Evolutionary conservation across 1,139 yeast genomes (phyloP).

Genomic region (Pichia norvegensis): DNA sequence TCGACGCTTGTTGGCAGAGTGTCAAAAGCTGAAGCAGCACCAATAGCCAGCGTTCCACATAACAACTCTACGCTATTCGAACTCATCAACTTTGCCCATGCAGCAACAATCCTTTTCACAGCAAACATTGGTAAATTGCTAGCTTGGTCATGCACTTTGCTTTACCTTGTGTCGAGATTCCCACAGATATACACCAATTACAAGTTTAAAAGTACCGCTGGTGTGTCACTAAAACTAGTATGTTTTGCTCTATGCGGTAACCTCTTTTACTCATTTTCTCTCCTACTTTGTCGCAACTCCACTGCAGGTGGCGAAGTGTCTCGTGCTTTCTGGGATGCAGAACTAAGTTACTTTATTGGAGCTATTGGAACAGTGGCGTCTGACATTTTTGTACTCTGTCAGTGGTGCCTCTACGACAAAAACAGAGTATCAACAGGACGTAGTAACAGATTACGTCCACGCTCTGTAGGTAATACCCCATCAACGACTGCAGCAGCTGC

Average conservation of each 20-base stretch:
- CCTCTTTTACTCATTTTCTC: conserved; percentile 69
- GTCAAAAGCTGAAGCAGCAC: not conserved
- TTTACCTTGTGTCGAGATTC: conserved; percentile 70
- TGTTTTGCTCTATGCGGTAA: conserved; percentile 76
- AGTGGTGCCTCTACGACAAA: conserved; percentile 27
- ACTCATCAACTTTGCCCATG: not conserved
- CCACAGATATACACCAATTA: conserved; percentile 82
- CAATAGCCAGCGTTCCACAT: not conserved
- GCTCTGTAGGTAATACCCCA: no score
- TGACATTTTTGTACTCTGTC: conserved; percentile 22
- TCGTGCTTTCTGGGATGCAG: conserved; percentile 25
- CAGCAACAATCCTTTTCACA: not conserved
- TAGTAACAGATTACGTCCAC: not conserved
- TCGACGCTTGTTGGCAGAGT: not conserved
- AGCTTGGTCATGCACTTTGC: conserved; percentile 77
- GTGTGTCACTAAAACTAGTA: conserved; percentile 73
- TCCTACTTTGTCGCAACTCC: conserved; percentile 37
- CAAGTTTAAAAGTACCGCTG: conserved; percentile 70
- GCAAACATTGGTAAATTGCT: conserved; percentile 40
- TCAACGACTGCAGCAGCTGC: not conserved
- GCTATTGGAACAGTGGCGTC: conserved; percentile 28
- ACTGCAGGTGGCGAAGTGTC: conserved; percentile 25
- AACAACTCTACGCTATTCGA: not conserved
- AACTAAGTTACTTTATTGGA: conserved; percentile 28
- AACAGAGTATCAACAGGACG: not conserved